Evolutionary conservation across 2,329 filamentous ascomycete genomes (phyloP).

Genomic region (Bipolaris gigantea): DNA sequence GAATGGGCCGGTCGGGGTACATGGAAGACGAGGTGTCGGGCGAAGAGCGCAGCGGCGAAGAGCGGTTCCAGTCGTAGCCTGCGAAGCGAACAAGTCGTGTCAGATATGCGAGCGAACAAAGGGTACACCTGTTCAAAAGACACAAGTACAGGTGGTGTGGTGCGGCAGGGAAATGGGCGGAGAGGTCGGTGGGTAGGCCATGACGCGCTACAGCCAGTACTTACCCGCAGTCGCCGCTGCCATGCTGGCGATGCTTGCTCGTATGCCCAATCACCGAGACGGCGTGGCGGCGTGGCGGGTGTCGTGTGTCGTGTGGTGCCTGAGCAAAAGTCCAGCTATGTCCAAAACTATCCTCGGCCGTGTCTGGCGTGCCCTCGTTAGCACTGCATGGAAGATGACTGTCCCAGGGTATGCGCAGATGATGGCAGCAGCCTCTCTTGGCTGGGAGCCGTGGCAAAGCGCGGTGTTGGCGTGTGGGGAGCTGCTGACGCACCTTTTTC

Average conservation of each 20-base stretch:
- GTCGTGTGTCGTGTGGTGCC: slow-evolving; percentile 15
- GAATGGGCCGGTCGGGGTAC: slow-evolving; percentile 88
- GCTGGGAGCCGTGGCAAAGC: not conserved
- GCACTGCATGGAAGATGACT: slow-evolving; percentile 9
- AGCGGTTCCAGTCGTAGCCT: slow-evolving; percentile 49
- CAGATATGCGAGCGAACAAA: slow-evolving; percentile 35
- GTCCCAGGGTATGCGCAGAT: not conserved
- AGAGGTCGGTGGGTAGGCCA: slow-evolving; percentile 25
- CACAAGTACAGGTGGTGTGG: slow-evolving; percentile 23
- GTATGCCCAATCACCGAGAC: slow-evolving; percentile 23
- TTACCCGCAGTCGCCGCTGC: slow-evolving; percentile 48
- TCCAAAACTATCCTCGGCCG: slow-evolving; percentile 13
- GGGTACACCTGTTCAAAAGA: slow-evolving; percentile 25
- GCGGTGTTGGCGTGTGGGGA: slow-evolving; percentile 14
- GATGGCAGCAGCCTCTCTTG: not conserved
- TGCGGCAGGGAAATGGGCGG: slow-evolving; percentile 26
- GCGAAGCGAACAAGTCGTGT: slow-evolving; percentile 38
- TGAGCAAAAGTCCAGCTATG: slow-evolving; percentile 7
- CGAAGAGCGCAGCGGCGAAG: slow-evolving; percentile 45
- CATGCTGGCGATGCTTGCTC: slow-evolving; percentile 38
- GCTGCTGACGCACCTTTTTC: slow-evolving; percentile 37
- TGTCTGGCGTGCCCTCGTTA: slow-evolving; percentile 24
- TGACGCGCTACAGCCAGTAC: slow-evolving; percentile 29
- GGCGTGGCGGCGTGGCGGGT: slow-evolving; percentile 13
- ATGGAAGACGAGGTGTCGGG: slow-evolving; percentile 77